Evolutionary conservation across 257 asterid species (phyloP).

Genomic region (Buddleja alternifolia): DNA sequence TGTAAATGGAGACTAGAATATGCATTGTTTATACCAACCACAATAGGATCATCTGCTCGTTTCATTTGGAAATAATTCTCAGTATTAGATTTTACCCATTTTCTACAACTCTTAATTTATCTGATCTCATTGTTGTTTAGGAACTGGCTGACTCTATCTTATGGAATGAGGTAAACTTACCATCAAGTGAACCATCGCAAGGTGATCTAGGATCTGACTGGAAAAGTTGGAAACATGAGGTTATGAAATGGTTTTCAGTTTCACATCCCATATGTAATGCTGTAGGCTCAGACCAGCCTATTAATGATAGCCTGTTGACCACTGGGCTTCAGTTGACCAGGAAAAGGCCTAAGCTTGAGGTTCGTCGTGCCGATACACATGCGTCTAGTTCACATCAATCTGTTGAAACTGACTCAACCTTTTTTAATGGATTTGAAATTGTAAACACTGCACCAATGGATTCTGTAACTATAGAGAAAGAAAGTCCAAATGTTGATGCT

Average conservation of each 20-base stretch:
- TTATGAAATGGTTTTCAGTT: constrained; percentile 87
- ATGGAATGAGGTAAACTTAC: constrained; percentile 75
- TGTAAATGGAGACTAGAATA: constrained; percentile 1
- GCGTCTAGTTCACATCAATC: constrained; percentile 57
- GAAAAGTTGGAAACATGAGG: constrained; percentile 92
- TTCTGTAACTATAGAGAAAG: constrained; percentile 47
- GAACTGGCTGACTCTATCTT: constrained; percentile 78
- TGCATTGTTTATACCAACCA: constrained; percentile 13
- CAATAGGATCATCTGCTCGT: constrained; percentile 16
- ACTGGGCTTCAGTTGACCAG: constrained; percentile 61
- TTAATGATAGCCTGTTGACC: constrained; percentile 48
- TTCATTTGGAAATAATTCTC: constrained; percentile 18
- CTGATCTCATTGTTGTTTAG: constrained; percentile 42
- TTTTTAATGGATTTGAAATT: constrained; percentile 48
- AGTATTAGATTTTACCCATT: background rate
- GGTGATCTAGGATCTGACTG: constrained; percentile 67
- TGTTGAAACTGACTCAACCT: constrained; percentile 51
- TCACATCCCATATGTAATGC: constrained; percentile 54
- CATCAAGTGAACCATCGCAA: constrained; percentile 50
- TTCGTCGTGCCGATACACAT: constrained; percentile 95
- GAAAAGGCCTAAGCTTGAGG: constrained; percentile 95
- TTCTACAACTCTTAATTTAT: constrained; percentile 13
- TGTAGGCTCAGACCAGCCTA: constrained; percentile 50
- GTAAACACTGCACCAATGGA: constrained; percentile 43
- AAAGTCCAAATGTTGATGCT: constrained; percentile 36